Conservation (phyloP, 345 rosid species). For the Diplotaxis tenuifolia region DNA sequence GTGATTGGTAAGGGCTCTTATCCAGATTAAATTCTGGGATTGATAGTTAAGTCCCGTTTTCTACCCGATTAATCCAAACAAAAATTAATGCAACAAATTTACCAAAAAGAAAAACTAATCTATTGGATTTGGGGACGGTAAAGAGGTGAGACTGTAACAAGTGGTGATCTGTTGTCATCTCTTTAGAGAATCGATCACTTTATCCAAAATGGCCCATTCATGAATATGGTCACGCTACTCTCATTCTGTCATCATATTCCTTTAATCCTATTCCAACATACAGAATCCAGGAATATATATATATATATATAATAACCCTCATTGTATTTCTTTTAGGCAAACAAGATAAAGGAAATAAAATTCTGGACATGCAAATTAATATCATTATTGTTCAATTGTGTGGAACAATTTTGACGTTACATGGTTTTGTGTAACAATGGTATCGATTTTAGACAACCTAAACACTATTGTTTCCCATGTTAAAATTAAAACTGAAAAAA, state of each 20-base stretch:
- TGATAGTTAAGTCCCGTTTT: too few relatives aligned
- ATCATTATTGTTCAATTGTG: not conserved
- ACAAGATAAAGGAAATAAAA: not conserved
- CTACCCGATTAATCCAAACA: too few relatives aligned
- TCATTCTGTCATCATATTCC: constrained; percentile 34
- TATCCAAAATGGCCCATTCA: constrained; percentile 17
- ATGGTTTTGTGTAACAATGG: not conserved
- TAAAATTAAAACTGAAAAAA: not conserved
- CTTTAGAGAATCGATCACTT: constrained; percentile 31
- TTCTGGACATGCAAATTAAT: not conserved
- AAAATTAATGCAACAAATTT: too few relatives aligned
- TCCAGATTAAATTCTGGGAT: too few relatives aligned
- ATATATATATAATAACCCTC: not conserved
- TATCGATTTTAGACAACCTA: not conserved
- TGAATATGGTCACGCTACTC: constrained; percentile 22
- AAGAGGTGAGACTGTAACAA: constrained; percentile 23
- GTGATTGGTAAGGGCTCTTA: too few relatives aligned
- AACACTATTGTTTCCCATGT: not conserved
- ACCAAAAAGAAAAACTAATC: too few relatives aligned
- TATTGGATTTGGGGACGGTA: constrained; percentile 1
- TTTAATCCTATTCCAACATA: constrained; percentile 33
- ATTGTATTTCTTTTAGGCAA: not conserved
- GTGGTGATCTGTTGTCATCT: constrained; percentile 21
- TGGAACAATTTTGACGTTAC: not conserved
- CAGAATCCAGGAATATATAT: constrained; percentile 14